Conservation (phyloP, 768 basidiomycete genomes). For the Leccinellum albellum region DNA sequence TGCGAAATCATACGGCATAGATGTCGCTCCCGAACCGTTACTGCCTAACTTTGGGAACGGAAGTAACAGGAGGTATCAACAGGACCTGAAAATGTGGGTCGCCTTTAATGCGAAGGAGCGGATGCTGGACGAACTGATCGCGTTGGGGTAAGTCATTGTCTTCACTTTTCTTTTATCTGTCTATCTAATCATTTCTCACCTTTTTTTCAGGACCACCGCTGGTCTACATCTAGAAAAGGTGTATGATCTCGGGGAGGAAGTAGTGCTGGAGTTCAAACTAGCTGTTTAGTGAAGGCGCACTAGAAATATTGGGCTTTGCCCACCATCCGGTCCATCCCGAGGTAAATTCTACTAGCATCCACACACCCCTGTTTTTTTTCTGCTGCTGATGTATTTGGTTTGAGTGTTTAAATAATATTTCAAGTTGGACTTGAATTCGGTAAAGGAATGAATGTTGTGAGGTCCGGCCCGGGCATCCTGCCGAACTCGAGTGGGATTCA, state of each 20-base stretch:
- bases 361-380: too few species aligned
- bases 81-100: conserved; percentile 46
- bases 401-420: too few species aligned
- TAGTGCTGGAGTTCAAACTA: conserved; percentile 3
- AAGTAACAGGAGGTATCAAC: conserved; percentile 37
- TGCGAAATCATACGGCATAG: conserved; percentile 11
- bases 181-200: not conserved
- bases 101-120: conserved; percentile 42
- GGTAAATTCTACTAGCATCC: too few species aligned
- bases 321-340: too few species aligned
- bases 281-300: not conserved
- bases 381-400: too few species aligned
- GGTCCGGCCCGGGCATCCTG: not conserved
- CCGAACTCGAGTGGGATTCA: not conserved
- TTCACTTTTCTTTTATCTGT: not conserved
- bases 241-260: not conserved
- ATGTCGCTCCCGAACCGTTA: conserved; percentile 41
- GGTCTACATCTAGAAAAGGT: conserved; percentile 23
- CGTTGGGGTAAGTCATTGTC: conserved; percentile 25
- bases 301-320: not conserved
- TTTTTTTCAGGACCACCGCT: conserved; percentile 9
- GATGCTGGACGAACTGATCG: conserved; percentile 37
- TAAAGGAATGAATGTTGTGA: too few species aligned
- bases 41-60: conserved; percentile 47
- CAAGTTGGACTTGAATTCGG: too few species aligned